Percentiles rank a stretch among this genome's conserved stretches.
Evolutionary conservation across 2,329 filamentous ascomycete genomes (phyloP).

Genomic region (Scedosporium dehoogii): DNA sequence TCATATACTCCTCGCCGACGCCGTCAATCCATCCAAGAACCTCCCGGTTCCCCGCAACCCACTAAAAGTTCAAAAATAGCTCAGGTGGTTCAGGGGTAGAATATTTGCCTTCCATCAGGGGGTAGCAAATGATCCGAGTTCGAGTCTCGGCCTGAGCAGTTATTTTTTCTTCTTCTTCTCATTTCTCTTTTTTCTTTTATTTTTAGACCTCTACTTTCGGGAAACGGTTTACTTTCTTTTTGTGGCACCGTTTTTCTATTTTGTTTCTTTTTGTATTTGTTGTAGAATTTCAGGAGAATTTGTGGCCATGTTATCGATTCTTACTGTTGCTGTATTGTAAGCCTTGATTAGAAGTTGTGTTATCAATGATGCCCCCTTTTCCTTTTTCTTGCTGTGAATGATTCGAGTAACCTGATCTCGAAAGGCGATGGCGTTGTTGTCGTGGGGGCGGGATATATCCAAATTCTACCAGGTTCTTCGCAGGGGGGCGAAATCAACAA

Average conservation of each 20-base stretch:
- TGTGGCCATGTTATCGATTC: too few species aligned
- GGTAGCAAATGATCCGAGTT: conserved; percentile 3
- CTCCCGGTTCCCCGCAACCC: background rate
- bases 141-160: conserved; percentile 1
- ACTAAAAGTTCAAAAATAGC: background rate
- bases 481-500: too few species aligned
- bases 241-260: background rate
- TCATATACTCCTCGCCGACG: background rate
- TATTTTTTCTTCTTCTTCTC: background rate
- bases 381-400: background rate
- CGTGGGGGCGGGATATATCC: too few species aligned
- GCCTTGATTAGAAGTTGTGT: too few species aligned
- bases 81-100: conserved; percentile 4
- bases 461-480: too few species aligned
- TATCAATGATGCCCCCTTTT: background rate
- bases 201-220: too few species aligned
- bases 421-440: too few species aligned
- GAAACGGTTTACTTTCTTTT: background rate
- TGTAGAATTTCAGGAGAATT: too few species aligned
- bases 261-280: too few species aligned
- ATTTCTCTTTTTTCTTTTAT: background rate
- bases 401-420: background rate
- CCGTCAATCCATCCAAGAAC: background rate
- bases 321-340: too few species aligned
- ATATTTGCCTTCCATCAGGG: conserved; percentile 3